Evolutionary conservation across 1,284 basidiomycete species (phyloP), one percentile per base, ranked within the genome.

Genomic region (Austroboletus novae-zelandiae): DNA sequence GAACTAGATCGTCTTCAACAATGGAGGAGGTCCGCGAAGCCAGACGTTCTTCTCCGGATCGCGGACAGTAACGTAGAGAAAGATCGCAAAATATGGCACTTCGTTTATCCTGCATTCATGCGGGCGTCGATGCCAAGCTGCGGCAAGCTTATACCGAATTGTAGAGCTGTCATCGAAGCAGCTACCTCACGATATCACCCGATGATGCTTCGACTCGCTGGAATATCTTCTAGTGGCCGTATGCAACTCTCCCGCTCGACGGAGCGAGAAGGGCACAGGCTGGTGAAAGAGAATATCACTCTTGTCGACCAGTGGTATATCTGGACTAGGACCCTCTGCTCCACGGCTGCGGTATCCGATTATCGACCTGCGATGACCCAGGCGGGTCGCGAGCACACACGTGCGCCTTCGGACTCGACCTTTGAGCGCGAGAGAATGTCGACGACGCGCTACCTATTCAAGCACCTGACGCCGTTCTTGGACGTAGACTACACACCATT

Each of bases 291-390:
- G 25, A 82, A 84, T 51, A 78, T 75, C 55, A 67, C 74, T 9
- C 70, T 87, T 35, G 81, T 94, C 20, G 85, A 89, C 43, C 92
- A 96, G 65, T 98, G 94, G 94, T 81, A 89, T 53, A 75, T 86
- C 27, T 96, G 92, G 85, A 78, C 93, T 43, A 88, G 90, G 53
- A 78, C 90, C 10, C 75, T 95, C 7, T 94, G 89, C 59, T 81
- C 88, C 15, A 94, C 90, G 1, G 86, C 89, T 4, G 75, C 81
- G 0, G 76, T 88, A 2, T 79, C 83, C 1, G 89, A 93, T 47
- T 71, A 77, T 29, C 78, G 83, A 31, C 76, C 77, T 13, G 66
- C 75, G 4, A 69, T 80, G 50, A 77, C 78, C 1, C 75, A 78
- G 47, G 69, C 80, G 13, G 78, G 81, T 25, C 77, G 85, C 43